Percentiles rank a stretch among this genome's conserved stretches.
Conservation (phyloP, 305 asterid species). For the Solanum hybrid region DNA sequence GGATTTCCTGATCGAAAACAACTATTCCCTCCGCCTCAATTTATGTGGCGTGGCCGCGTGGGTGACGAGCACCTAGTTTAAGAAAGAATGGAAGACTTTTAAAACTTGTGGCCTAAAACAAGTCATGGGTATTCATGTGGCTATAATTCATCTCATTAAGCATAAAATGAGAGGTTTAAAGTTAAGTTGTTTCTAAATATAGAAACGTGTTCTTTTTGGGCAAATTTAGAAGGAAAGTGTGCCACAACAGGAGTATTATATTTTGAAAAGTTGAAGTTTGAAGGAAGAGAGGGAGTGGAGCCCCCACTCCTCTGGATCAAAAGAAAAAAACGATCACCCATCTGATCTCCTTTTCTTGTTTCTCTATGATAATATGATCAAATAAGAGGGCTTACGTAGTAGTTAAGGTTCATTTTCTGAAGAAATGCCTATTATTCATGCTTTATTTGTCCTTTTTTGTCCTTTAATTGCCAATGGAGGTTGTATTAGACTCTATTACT, state of each 20-base stretch:
- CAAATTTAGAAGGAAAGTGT: background rate
- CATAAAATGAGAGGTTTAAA: background rate
- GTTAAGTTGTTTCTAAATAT: background rate
- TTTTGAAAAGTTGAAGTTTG: background rate
- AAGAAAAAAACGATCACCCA: background rate
- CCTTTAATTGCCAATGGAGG: background rate
- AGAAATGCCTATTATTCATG: background rate
- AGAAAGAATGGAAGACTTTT: background rate
- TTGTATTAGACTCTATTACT: background rate
- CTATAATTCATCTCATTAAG: background rate
- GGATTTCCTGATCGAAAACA: background rate
- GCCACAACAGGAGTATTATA: background rate
- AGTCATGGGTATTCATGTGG: background rate
- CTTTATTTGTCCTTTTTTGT: background rate
- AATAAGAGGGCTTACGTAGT: background rate
- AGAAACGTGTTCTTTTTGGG: background rate
- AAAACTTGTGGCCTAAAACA: background rate
- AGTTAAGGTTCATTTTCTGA: background rate
- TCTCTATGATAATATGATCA: background rate
- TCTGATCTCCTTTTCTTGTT: background rate
- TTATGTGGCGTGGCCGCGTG: background rate
- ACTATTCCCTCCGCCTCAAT: background rate
- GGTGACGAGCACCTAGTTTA: background rate
- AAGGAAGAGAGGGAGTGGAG: background rate
- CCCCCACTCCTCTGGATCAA: background rate